A percentile compares a stretch with the other conserved stretches of the same genome.
These are phyloP conservation scores for Salmacisia buchloeana DNA, from an alignment of 1,284 basidiomycete genomes.

Conservation along the genomic window DNA sequence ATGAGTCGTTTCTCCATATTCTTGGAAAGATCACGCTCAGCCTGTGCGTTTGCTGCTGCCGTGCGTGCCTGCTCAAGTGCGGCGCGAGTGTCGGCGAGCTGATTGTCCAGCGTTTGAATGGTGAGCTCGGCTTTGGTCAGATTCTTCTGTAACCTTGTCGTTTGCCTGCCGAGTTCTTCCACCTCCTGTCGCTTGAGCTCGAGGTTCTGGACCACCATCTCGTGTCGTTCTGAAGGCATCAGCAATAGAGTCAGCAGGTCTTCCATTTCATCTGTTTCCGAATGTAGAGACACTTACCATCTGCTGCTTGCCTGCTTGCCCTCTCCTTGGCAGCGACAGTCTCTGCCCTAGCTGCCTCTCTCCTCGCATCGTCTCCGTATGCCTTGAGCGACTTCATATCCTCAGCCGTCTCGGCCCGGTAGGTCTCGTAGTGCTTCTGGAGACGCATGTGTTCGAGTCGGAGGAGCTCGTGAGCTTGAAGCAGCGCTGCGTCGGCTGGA, in stretches of 20 bases:
- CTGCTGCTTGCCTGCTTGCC: conserved; percentile 35
- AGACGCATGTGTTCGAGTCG: conserved; percentile 59
- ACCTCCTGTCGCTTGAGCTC: conserved; percentile 48
- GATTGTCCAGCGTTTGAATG: conserved; percentile 57
- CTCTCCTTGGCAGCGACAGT: conserved; percentile 54
- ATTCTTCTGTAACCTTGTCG: conserved; percentile 49
- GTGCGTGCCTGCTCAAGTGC: conserved; percentile 57
- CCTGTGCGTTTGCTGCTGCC: conserved; percentile 75
- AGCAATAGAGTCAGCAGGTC: neutral
- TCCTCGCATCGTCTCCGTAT: conserved; percentile 65
- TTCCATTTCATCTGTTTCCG: neutral
- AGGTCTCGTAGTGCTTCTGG: conserved; percentile 69
- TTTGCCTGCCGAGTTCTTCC: conserved; percentile 43
- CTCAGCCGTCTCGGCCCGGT: conserved; percentile 69
- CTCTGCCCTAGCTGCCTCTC: conserved; percentile 71
- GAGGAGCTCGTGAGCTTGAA: conserved; percentile 1
- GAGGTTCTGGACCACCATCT: conserved; percentile 37
- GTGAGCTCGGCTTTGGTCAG: conserved; percentile 53
- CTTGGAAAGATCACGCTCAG: conserved; percentile 66
- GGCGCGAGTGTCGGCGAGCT: conserved; percentile 54
- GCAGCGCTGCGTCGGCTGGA: neutral
- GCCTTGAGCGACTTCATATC: conserved; percentile 66
- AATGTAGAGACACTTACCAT: conserved; percentile 53
- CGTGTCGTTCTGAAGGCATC: conserved; percentile 11
- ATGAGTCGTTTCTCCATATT: conserved; percentile 55